Conservation (phyloP, 768 basidiomycete genomes). For the Panellus pusillus region DNA sequence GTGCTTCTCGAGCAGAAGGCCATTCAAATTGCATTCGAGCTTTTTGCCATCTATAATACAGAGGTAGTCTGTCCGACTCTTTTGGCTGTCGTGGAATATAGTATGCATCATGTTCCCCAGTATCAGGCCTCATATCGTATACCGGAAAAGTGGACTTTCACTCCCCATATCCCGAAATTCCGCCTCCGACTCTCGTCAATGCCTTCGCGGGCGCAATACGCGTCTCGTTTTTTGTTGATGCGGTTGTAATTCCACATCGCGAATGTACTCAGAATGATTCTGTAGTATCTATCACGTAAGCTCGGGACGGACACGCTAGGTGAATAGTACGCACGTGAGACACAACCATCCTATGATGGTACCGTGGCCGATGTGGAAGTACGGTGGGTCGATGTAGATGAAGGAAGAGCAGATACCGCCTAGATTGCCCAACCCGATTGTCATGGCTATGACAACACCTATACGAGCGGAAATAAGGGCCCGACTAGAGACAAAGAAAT, state of each 20-base stretch:
- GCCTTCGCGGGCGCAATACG: conserved; percentile 36
- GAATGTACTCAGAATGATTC: conserved; percentile 34
- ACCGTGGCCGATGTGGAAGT: conserved; percentile 20
- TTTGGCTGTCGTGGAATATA: too few relatives aligned
- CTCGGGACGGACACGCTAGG: too few relatives aligned
- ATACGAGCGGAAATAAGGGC: conserved; percentile 1
- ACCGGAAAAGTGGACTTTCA: conserved; percentile 47
- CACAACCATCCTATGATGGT: conserved; percentile 17
- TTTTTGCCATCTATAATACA: too few relatives aligned
- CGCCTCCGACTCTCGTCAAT: conserved; percentile 33
- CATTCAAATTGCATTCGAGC: too few relatives aligned
- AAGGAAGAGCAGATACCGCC: conserved; percentile 37
- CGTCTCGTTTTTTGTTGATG: conserved; percentile 43
- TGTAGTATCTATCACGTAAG: neutral
- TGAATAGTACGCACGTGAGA: conserved; percentile 25
- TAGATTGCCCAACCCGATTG: conserved; percentile 46
- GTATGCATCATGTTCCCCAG: too few relatives aligned
- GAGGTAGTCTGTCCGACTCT: too few relatives aligned
- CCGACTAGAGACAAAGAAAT: neutral
- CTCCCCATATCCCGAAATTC: conserved; percentile 47
- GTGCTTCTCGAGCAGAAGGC: too few relatives aligned
- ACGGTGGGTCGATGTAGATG: conserved; percentile 21
- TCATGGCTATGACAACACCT: conserved; percentile 46
- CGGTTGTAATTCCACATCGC: conserved; percentile 43
- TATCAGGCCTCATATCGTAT: neutral